Conservation (phyloP, 2,329 filamentous ascomycete genomes). For the Cladosporium velox region DNA sequence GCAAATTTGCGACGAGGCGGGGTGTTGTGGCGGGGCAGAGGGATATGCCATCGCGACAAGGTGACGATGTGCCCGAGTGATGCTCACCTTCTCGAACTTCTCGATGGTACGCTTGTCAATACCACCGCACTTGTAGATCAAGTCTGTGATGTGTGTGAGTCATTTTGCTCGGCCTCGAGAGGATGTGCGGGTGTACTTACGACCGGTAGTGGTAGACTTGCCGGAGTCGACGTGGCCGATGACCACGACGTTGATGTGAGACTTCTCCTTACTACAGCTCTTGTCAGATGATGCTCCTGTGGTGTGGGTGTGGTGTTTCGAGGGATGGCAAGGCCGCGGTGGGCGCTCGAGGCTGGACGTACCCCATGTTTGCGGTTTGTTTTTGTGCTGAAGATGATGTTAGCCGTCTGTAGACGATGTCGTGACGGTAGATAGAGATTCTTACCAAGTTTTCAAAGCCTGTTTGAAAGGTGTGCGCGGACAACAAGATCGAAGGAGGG, state of each 20-base stretch:
- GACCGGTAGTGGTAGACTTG: constrained; percentile 92
- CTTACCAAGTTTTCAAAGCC: constrained; percentile 29
- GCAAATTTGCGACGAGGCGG: constrained; percentile 19
- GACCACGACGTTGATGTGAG: constrained; percentile 93
- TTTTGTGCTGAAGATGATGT: constrained; percentile 25
- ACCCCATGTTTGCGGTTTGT: constrained; percentile 61
- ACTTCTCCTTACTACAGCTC: constrained; percentile 80
- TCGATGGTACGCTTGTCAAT: constrained; percentile 99
- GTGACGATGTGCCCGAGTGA: constrained; percentile 12
- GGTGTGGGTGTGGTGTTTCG: constrained; percentile 14
- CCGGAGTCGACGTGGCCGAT: constrained; percentile 99
- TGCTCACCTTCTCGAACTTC: constrained; percentile 99
- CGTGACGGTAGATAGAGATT: background rate
- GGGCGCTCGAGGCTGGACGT: constrained; percentile 41
- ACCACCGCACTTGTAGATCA: constrained; percentile 99
- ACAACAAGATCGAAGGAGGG: constrained; percentile 4
- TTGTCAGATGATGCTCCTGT: constrained; percentile 37
- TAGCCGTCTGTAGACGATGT: background rate
- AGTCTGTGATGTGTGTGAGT: constrained; percentile 68
- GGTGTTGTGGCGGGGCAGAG: constrained; percentile 17
- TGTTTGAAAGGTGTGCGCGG: constrained; percentile 31
- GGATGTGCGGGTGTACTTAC: constrained; percentile 55
- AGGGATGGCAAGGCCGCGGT: constrained; percentile 16
- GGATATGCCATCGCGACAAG: constrained; percentile 14
- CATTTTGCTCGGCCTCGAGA: constrained; percentile 35